Base-by-base conservation (phyloP, 306 rosid species). In the Inga oerstediana region DNA sequence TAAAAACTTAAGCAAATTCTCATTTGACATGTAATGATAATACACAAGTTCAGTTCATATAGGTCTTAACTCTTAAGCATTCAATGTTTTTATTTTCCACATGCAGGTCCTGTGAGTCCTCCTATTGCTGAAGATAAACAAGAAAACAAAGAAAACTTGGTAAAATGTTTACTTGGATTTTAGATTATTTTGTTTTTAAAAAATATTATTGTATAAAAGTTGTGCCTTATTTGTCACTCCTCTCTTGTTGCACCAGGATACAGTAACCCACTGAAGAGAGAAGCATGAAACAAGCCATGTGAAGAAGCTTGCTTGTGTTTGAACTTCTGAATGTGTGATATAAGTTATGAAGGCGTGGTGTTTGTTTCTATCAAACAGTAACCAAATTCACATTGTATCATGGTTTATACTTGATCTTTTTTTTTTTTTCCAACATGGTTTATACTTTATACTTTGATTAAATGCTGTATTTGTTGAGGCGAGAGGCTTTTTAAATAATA, bases 61-160 rank as follows among this genome's bases (percentile, higher is more conserved):
- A 69, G 8, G 41, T 30, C 8, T 64, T 58, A 59, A 32, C 10
- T 30, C 17, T 30, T 45, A 35, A 44, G 16, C 35, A 14, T 34
- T 58, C 19, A 30, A 22, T 5, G 59, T 56, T 0, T 71, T 72
- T 78, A 8, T 46, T 66, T 66, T 34, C 62, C 19, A 17, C 72
- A 34, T 59, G 65, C 72, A 88, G 90, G 76, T 75, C 78, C 80
- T n/a, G 77, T 24, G 22, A 75, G 77, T 65, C 70, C 89, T 44
- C 24, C 83, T 45, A 75, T 58, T 30, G 78, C 84, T 24, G 83
- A 59, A 80, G 76, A 77, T 56, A 61, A 59, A 39, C 83, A 83
- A 70, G 90, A 77, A 79, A 86, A 91, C 89, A 89, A 91, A 88
- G 93, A 91, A 83, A 91, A 91, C 61, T 74, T 85, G 93, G 94